Base-by-base conservation (phyloP, 2,329 filamentous ascomycete species). In the Gyromitra esculenta region DNA sequence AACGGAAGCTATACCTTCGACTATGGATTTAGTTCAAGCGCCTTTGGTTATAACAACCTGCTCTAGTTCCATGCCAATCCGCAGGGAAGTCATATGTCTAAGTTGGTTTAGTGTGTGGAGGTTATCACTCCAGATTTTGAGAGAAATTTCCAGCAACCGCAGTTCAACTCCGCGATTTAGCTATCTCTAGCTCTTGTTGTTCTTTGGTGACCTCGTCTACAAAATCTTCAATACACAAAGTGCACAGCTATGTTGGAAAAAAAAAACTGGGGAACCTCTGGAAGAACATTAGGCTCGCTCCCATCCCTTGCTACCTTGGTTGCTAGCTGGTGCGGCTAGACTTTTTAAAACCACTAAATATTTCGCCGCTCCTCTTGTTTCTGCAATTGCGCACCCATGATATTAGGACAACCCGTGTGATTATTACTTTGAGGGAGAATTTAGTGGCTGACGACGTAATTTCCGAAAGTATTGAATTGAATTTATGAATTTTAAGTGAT, bases 111-210 rank as follows among this genome's bases (percentile, higher is more conserved):
- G 64, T 69, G 64, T 69, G 65, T 69, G 64, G 71, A 69, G 45
- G 57, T 74, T 74, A 69, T 74, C 64, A 69, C 71, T 57, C 71
- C 64, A 54, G 64, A 74, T 74, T 74, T 74, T 74, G 45, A 63
- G 31, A 39, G 37, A 50, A 31, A 69, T 15, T 63, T 69, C 64
- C 57, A 57, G 56, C 57, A 74, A 74, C 64, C 48, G 56, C 71
- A 56, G 64, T 74, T 74, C 70, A 64, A 74, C 57, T 74, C 70
- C 70, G 70, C 63, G 64, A 74, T 63, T 54, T 54, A 68, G 64
- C 71, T 69, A 31, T 54, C n/a, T 5, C 5, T 11, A n/a, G 21
- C 15, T 41, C 50, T 73, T 59, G 50, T 48, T n/a, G 35, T 11
- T 25, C 18, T 13, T 15, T 35, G 15, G 13, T 13, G 11, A n/a